Base-by-base conservation (phyloP, 2,329 filamentous ascomycete genomes). In the Fusarium tricinctum region DNA sequence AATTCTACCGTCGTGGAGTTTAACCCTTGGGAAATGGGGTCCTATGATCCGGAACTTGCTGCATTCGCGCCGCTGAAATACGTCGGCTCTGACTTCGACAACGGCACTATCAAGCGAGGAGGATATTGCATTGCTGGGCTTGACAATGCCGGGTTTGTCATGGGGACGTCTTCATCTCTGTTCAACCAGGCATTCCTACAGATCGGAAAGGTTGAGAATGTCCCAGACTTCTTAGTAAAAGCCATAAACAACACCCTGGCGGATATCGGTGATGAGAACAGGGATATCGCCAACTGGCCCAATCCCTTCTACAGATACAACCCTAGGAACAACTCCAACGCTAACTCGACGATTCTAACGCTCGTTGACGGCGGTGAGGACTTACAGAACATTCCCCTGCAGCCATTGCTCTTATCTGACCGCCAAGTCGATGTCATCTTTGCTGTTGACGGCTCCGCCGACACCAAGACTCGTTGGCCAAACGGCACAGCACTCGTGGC, bases 111-210 rank as follows among this genome's bases (percentile, higher is more conserved):
- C 20, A 80, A 86, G 0, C 75, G 81, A 13, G 77, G 83, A 56
- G 85, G 86, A 43, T 76, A 80, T 28, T 97, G 94, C 74, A 85
- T 97, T 17, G 83, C 86, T 9, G 94, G 94, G 1, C 94, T 94
- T 67, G 94, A 97, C 79, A 94, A 94, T 72, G 86, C 87, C 23
- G 92, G 92, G 8, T 97, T 88, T 75, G 83, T 97, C 26, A 93
- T 97, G 88, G 94, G 94, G 50, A 97, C 94, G 0, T 93, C 91
- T 22, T 93, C 90, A 2, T 91, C 92, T 1, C 84, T 97, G 3
- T 97, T 97, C 85, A 97, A 97, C 80, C 83, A 89, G 72, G 86
- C 92, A 72, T 80, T 97, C 19, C 82, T 94, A 5, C 80, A 88
- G 13, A 82, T 95, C 56, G 77, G 75, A 20, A 52, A 63, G 3